Conservation (phyloP, 148 eudicot species). For the Spergularia bocconei region DNA sequence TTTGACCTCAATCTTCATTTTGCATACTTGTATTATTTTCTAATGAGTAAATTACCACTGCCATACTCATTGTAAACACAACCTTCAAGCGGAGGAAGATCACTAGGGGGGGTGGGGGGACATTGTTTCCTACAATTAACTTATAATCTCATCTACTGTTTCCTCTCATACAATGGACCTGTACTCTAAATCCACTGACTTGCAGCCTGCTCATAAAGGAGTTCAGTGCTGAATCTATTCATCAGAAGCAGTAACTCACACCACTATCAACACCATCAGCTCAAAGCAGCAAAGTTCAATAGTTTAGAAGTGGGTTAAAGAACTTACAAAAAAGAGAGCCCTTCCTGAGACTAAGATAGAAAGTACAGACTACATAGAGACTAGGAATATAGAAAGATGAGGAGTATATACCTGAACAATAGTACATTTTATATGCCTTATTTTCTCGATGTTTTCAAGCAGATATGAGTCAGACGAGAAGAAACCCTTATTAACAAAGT, state of each 20-base stretch:
- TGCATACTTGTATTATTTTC: not conserved
- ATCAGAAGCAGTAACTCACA: not conserved
- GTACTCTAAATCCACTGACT: not conserved
- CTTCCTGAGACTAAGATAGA: not conserved
- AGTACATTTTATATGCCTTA: slow-evolving; percentile 74
- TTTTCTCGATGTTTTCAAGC: slow-evolving; percentile 85
- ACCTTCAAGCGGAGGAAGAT: not conserved
- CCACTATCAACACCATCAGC: not conserved
- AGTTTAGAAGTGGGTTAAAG: not conserved
- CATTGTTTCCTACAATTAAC: not conserved
- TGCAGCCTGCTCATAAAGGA: not conserved
- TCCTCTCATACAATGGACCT: no score
- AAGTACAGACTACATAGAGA: not conserved
- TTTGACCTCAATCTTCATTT: not conserved
- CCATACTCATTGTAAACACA: not conserved
- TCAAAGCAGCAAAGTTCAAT: not conserved
- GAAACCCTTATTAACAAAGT: slow-evolving; percentile 84
- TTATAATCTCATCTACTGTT: not conserved
- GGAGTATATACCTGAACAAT: slow-evolving; percentile 74
- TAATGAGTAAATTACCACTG: not conserved
- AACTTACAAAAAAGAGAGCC: not conserved
- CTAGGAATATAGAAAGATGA: not conserved
- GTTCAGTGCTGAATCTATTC: not conserved
- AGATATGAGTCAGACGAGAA: slow-evolving; percentile 75
- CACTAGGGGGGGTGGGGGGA: no score